Percentiles rank a stretch among this genome's conserved stretches.
Evolutionary conservation across 208 protist genomes (phyloP).

Genomic region (Crithidia sp.): DNA sequence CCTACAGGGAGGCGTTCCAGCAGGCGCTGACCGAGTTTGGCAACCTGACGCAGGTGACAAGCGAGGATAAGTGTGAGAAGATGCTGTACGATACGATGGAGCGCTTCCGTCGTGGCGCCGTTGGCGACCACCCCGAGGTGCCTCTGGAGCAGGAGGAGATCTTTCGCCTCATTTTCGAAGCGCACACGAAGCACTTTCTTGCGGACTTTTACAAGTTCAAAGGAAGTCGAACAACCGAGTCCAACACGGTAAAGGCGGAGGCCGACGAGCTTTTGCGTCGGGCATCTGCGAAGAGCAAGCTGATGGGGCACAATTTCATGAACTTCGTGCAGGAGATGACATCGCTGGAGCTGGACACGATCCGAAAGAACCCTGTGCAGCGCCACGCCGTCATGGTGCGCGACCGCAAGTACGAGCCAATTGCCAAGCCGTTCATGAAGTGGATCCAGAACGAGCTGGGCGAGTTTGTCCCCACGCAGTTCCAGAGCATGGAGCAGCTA

Average conservation of each 20-base stretch:
- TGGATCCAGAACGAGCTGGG: constrained; percentile 85
- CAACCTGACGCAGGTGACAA: constrained; percentile 82
- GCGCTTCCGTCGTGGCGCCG: constrained; percentile 69
- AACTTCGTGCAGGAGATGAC: constrained; percentile 93
- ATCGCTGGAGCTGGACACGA: constrained; percentile 81
- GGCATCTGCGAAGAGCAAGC: constrained; percentile 85
- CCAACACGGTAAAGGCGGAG: constrained; percentile 73
- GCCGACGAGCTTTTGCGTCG: constrained; percentile 82
- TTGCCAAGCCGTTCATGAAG: constrained; percentile 83
- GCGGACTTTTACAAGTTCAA: constrained; percentile 89
- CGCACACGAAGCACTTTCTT: constrained; percentile 88
- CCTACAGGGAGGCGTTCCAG: constrained; percentile 81
- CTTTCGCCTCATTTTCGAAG: constrained; percentile 84
- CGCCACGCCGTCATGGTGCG: constrained; percentile 81
- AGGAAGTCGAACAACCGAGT: constrained; percentile 73
- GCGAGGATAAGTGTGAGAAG: constrained; percentile 75
- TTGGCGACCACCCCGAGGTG: constrained; percentile 82
- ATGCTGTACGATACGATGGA: constrained; percentile 86
- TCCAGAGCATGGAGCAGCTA: constrained; percentile 75
- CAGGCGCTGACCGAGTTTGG: constrained; percentile 85
- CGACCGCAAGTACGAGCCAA: constrained; percentile 76
- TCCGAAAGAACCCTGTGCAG: constrained; percentile 89
- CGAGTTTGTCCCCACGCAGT: constrained; percentile 74
- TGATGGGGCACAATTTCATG: constrained; percentile 86
- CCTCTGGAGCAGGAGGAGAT: constrained; percentile 75